Percentiles rank a stretch among this genome's conserved stretches.
These are phyloP conservation scores for Parmales sp. DNA, from an alignment of 108 stramenopile species.

Conservation along the genomic window DNA sequence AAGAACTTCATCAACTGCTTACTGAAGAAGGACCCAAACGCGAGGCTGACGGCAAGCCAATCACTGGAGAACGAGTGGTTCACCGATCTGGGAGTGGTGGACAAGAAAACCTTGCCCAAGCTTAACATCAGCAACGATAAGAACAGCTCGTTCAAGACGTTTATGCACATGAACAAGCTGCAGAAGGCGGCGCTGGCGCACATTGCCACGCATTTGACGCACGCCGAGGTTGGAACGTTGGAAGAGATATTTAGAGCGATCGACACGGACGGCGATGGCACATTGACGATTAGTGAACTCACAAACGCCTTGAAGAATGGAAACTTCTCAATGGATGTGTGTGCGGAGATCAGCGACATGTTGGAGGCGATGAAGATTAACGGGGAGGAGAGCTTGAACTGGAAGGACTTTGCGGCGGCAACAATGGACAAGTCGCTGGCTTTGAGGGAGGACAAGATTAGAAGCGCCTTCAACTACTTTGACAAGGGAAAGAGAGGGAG, in stretches of 20 bases:
- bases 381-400: constrained; percentile 63
- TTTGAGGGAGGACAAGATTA: constrained; percentile 68
- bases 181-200: constrained; percentile 69
- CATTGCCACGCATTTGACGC: constrained; percentile 65
- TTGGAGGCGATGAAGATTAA: constrained; percentile 27
- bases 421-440: constrained; percentile 67
- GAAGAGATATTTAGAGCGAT: constrained; percentile 60
- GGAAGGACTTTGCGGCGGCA: constrained; percentile 69
- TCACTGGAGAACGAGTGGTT: constrained; percentile 71
- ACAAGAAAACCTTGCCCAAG: constrained; percentile 1
- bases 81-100: constrained; percentile 13
- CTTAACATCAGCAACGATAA: not conserved
- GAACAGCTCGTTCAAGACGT: constrained; percentile 52
- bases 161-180: constrained; percentile 67
- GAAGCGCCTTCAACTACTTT: constrained; percentile 71
- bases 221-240: constrained; percentile 54
- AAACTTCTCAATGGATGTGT: constrained; percentile 12
- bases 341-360: not conserved
- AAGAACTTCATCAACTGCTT: constrained; percentile 60
- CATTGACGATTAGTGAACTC: constrained; percentile 58
- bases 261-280: constrained; percentile 56
- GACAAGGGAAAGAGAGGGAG: constrained; percentile 35
- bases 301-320: constrained; percentile 47
- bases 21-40: constrained; percentile 47
- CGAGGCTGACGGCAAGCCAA: constrained; percentile 51